phyloP scores from a whole-genome alignment of 331 rosid species.

The Stylosanthes scabra region DNA sequence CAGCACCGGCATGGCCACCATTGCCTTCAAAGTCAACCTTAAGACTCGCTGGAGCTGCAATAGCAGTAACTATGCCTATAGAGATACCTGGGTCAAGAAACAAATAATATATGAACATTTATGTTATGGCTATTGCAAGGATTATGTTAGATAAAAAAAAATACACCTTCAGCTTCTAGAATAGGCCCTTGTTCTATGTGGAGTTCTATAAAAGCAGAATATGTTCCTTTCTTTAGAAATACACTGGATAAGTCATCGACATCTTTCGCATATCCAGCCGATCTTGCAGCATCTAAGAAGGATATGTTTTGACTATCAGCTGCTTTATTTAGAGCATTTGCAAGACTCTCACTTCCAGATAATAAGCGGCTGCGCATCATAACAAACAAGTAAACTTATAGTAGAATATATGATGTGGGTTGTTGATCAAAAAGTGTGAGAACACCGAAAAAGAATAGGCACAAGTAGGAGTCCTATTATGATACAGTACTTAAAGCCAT shows the following conservation, averaged over 20 bases:
- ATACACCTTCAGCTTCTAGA: conserved; percentile 87
- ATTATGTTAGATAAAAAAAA: conserved; percentile 4
- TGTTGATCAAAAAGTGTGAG: neutral
- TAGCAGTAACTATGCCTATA: conserved; percentile 89
- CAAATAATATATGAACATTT: conserved; percentile 4
- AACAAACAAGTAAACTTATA: conserved; percentile 33
- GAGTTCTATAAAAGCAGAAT: conserved; percentile 92
- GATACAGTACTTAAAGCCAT: conserved; percentile 5
- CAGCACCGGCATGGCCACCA: conserved; percentile 98
- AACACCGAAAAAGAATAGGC: conserved; percentile 6
- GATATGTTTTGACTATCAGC: conserved; percentile 80
- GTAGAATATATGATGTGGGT: conserved; percentile 12
- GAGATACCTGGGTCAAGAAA: conserved; percentile 63
- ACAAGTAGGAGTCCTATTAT: conserved; percentile 23
- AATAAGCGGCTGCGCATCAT: conserved; percentile 77
- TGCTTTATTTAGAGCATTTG: conserved; percentile 63
- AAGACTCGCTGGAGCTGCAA: conserved; percentile 96
- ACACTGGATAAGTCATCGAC: conserved; percentile 68
- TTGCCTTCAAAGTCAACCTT: conserved; percentile 93
- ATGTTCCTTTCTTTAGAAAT: conserved; percentile 72
- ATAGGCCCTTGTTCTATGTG: conserved; percentile 97
- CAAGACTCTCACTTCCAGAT: conserved; percentile 79
- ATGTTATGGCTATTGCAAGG: conserved; percentile 27
- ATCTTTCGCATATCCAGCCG: conserved; percentile 78
- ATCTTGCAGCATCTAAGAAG: conserved; percentile 79